phyloP scores from a whole-genome alignment of 805 yeast species.

The Kodamaea kaohsiungensis region DNA sequence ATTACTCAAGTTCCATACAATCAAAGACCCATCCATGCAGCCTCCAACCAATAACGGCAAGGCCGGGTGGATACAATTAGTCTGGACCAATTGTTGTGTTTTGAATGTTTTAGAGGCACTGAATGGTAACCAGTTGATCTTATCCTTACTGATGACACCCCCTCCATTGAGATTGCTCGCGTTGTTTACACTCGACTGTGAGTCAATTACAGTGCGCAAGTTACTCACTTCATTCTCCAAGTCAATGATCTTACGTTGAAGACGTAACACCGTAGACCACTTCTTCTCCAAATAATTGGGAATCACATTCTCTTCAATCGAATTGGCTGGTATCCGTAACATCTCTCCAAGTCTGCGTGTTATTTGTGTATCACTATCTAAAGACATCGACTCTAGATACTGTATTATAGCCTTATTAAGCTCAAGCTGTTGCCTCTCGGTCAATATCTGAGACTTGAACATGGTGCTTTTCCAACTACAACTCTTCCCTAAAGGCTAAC shows the following conservation, averaged over 20 bases:
- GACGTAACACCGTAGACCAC: slow-evolving; percentile 82
- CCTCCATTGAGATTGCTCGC: slow-evolving; percentile 5
- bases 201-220: slow-evolving; percentile 46
- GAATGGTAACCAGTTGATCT: slow-evolving; percentile 65
- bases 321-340: slow-evolving; percentile 10
- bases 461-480: background rate
- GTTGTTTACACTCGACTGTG: slow-evolving; percentile 4
- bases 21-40: slow-evolving; percentile 69
- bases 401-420: slow-evolving; percentile 40
- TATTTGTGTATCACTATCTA: slow-evolving; percentile 17
- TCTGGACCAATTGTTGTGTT: slow-evolving; percentile 64
- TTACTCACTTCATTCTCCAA: slow-evolving; percentile 60
- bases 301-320: slow-evolving; percentile 25
- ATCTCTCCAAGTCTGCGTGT: slow-evolving; percentile 12
- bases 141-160: slow-evolving; percentile 22
- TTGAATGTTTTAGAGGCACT: slow-evolving; percentile 42
- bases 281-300: slow-evolving; percentile 64
- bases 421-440: slow-evolving; percentile 34
- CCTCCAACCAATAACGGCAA: slow-evolving; percentile 66
- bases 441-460: slow-evolving; percentile 19
- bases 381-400: slow-evolving; percentile 42
- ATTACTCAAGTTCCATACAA: slow-evolving; percentile 64
- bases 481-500: background rate
- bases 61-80: slow-evolving; percentile 73
- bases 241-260: slow-evolving; percentile 73